Base-by-base conservation (phyloP, 306 rosid genomes). In the Quercus rubra region DNA sequence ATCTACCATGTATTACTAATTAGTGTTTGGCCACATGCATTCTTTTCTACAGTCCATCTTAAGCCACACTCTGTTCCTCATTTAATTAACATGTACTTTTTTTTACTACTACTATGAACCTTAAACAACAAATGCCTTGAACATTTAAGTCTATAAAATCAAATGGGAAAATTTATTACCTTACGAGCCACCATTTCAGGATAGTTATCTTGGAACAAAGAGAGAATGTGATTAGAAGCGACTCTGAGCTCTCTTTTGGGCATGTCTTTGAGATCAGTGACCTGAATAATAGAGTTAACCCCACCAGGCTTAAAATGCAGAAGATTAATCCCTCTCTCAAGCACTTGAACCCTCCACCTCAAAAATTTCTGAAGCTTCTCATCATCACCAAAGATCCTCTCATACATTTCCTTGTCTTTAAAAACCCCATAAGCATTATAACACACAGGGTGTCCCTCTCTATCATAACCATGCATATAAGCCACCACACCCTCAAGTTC, bases 181-280 rank as follows among this genome's bases (percentile, higher is more conserved):
- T 91, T 95, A 17, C 93, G 83, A 75, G 99, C 99, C 25, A 95
- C 99, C 94, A 93, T 82, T 90, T 95, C 99, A 0, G 99, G 99
- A 69, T 95, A 95, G 78, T 95, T 95, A 10, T 95, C 99, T 86
- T 95, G 99, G 73, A 95, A 95, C 58, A 95, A 83, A 1, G 97
- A 93, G 23, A 95, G 92, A 80, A 95, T 95, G 77, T 93, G 97
- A 72, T 93, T 93, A 6, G 99, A 95, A 51, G 98, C 99, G 3
- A 90, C 97, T 54, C 99, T 86, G 1, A 95, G 94, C 88, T 95
- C 99, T 55, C 96, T 90, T 35, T 91, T 95, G 4, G 99, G 99
- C 98, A 95, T 93, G 86, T 95, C 98, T 69, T 93, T 95, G 2
- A 95, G 99, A 78, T 95, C 99, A 25, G 98, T 95, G 41, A 95